phyloP scores from a whole-genome alignment of 176 grass and related monocot genomes.

The Rhynchospora pubera region DNA sequence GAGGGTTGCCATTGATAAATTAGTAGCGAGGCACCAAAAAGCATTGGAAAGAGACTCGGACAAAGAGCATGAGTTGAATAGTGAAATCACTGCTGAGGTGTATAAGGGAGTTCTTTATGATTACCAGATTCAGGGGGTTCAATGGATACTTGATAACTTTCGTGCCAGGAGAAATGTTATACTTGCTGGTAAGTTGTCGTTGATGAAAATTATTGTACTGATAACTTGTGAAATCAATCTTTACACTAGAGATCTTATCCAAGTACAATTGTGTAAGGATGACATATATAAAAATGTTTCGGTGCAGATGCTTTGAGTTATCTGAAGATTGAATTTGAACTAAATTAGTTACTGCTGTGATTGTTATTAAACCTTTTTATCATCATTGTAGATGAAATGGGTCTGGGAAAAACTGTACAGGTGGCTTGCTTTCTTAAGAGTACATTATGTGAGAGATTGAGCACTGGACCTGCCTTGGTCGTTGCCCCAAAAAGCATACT shows the following conservation, averaged over 20 bases:
- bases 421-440: conserved; percentile 52
- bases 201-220: neutral
- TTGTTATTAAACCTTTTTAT: neutral
- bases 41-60: conserved; percentile 16
- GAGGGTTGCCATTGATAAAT: conserved; percentile 25
- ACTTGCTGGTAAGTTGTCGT: conserved; percentile 46
- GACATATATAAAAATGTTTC: neutral
- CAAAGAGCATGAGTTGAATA: conserved; percentile 13
- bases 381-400: conserved; percentile 65
- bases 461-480: conserved; percentile 34
- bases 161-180: conserved; percentile 47
- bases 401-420: conserved; percentile 74
- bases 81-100: conserved; percentile 4
- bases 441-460: conserved; percentile 35
- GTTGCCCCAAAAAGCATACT: conserved; percentile 75
- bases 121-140: conserved; percentile 70
- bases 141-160: conserved; percentile 56
- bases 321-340: neutral
- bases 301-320: neutral
- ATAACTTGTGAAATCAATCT: neutral
- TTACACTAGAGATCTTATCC: neutral
- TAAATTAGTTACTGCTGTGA: neutral
- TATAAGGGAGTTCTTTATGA: conserved; percentile 35
- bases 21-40: conserved; percentile 42
- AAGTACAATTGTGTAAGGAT: neutral